Evolutionary conservation across 176 grass and related monocot species (phyloP).

Genomic region (Dendrocalamus sinicus): DNA sequence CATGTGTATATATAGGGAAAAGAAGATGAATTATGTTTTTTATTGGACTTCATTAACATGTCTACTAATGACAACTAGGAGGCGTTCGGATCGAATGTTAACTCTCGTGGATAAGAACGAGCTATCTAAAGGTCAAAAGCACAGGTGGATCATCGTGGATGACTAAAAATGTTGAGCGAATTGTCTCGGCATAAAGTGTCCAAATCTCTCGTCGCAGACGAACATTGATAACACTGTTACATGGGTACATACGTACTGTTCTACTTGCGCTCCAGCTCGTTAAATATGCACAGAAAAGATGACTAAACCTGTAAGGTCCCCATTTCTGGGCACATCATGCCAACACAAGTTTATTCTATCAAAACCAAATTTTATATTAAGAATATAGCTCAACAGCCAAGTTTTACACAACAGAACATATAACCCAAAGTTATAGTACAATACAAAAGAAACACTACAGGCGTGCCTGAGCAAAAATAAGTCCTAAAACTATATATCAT

Average conservation of each 20-base stretch:
- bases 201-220: neutral
- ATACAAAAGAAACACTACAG: no score
- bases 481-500: no score
- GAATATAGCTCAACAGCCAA: no score
- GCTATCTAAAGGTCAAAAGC: neutral
- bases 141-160: no score
- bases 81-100: neutral
- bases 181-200: neutral
- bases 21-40: neutral
- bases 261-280: neutral
- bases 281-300: neutral
- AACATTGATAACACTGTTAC: neutral
- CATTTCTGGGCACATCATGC: no score
- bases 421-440: no score
- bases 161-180: neutral
- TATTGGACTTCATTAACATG: neutral
- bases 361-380: no score
- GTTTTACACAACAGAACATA: no score
- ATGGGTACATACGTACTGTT: neutral
- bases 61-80: neutral
- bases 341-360: no score
- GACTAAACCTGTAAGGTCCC: neutral
- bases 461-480: no score
- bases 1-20: neutral
- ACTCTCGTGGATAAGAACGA: neutral